Base-by-base conservation (phyloP, 2,329 filamentous ascomycete species). In the Alternaria brassicae region DNA sequence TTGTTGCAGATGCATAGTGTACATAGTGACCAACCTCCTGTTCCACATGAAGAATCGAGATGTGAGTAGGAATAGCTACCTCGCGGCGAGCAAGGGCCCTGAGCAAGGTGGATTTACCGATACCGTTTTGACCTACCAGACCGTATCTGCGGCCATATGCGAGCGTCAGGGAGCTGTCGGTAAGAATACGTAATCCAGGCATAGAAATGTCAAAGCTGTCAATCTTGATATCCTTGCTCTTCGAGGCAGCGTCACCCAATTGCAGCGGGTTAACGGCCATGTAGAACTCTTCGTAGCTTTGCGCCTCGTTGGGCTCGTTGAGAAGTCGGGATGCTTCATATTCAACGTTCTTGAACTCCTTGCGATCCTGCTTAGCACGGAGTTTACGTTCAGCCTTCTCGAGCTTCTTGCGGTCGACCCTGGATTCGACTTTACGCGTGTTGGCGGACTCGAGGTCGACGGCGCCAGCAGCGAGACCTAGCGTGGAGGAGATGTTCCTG, bases 211-310 rank as follows among this genome's bases (percentile, higher is more conserved):
- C 95, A 75, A 97, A 92, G 71, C 91, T 93, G 80, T 99, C 95
- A 68, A 99, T 84, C 82, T 98, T 99, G 84, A 99, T 93, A 77
- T 99, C 95, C 84, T 99, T 99, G 79, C 93, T 97, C 88, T 98
- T 99, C 51, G 80, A 78, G 47, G 73, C 68, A 30, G 89, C 85
- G 60, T 89, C 88, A 21, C 93, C 94, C 61, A 98, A 74, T 77
- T 98, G 94, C 63, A 99, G 86, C 61, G 95, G 95, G 79, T 99
- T 99, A 83, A 99, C 95, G 53, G 92, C 90, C 95, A 99, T 98
- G 86, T 96, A 99, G 81, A 99, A 98, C 78, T 99, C 95, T 80
- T 99, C 95, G 77, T 99, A 99, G 39, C 92, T 96, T 83, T 97
- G 90, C 12, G 93, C 84, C 71, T 89, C 87, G 71, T 94, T 90